These are phyloP conservation scores for Debaryomycetaceae sp. DNA, from an alignment of 1,139 yeast species.

Conservation along the genomic window DNA sequence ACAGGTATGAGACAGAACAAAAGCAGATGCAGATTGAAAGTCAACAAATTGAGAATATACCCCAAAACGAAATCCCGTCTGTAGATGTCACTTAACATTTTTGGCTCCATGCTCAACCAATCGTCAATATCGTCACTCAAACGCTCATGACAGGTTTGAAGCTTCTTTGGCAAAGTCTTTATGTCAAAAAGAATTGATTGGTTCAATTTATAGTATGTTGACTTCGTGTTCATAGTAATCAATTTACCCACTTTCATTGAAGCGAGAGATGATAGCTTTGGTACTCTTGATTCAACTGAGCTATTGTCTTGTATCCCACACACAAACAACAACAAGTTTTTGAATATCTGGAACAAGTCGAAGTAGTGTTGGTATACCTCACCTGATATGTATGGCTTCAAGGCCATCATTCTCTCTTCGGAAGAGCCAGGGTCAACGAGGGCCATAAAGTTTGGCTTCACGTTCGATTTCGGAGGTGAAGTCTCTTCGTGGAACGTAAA, in stretches of 20 bases:
- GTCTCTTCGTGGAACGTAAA: conserved; percentile 1
- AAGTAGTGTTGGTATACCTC: conserved; percentile 26
- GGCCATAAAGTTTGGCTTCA: background rate
- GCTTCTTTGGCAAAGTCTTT: conserved; percentile 20
- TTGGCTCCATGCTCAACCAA: conserved; percentile 37
- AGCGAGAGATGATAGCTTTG: conserved; percentile 26
- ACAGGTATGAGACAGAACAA: conserved; percentile 33
- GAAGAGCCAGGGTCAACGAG: conserved; percentile 20
- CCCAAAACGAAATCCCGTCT: conserved; percentile 28
- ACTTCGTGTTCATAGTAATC: conserved; percentile 30
- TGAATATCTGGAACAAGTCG: conserved; percentile 32
- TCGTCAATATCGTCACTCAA: conserved; percentile 34
- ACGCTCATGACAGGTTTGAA: conserved; percentile 16
- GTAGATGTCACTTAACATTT: conserved; percentile 15
- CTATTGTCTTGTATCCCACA: conserved; percentile 2
- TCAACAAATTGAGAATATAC: conserved; percentile 31
- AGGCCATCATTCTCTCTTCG: conserved; percentile 20
- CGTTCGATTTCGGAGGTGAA: conserved; percentile 1
- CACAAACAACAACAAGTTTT: conserved; percentile 18
- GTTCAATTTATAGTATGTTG: conserved; percentile 32
- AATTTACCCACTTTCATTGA: conserved; percentile 31
- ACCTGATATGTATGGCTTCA: conserved; percentile 22
- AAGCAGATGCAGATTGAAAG: conserved; percentile 30
- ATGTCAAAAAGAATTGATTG: conserved; percentile 32
- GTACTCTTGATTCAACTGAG: conserved; percentile 2